Evolutionary conservation across 2,329 filamentous ascomycete genomes (phyloP).

Genomic region (Aschersonia sp.): DNA sequence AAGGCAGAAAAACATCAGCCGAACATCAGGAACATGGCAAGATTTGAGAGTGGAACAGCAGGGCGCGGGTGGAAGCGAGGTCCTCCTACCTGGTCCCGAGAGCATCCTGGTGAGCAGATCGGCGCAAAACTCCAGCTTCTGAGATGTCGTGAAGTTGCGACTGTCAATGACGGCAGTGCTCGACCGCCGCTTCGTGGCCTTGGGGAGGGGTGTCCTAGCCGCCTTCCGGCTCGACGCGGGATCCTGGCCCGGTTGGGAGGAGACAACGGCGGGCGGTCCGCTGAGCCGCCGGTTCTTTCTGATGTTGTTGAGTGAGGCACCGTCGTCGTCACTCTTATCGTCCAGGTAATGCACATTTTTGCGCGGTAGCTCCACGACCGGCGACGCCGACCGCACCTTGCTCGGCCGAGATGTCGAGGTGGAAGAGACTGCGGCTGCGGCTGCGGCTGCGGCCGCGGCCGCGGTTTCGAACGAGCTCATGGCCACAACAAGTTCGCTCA

Average conservation of each 20-base stretch:
- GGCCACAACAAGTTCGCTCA: slow-evolving; percentile 46
- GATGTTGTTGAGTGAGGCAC: slow-evolving; percentile 6
- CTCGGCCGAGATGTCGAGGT: not conserved
- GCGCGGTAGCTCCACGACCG: slow-evolving; percentile 10
- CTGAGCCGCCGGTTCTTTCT: slow-evolving; percentile 28
- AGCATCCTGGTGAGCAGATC: slow-evolving; percentile 46
- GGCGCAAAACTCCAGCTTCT: slow-evolving; percentile 42
- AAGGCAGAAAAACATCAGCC: not conserved
- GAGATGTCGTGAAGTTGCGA: slow-evolving; percentile 18
- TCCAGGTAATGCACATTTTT: slow-evolving; percentile 34
- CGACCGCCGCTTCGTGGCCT: slow-evolving; percentile 20
- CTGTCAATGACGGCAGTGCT: slow-evolving; percentile 16
- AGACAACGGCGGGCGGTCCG: slow-evolving; percentile 2
- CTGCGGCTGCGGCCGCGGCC: slow-evolving; percentile 4
- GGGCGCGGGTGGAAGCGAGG: not conserved
- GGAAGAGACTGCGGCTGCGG: not conserved
- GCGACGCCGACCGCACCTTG: slow-evolving; percentile 1
- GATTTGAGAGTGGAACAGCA: not conserved
- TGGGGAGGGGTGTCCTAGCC: slow-evolving; percentile 15
- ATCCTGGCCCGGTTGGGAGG: slow-evolving; percentile 6
- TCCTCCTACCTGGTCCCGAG: slow-evolving; percentile 36
- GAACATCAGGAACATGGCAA: not conserved
- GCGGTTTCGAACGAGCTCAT: slow-evolving; percentile 40
- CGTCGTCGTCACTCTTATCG: not conserved
- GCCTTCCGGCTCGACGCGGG: slow-evolving; percentile 14